Conservation (phyloP, 768 basidiomycete species). For the Russula earlei region DNA sequence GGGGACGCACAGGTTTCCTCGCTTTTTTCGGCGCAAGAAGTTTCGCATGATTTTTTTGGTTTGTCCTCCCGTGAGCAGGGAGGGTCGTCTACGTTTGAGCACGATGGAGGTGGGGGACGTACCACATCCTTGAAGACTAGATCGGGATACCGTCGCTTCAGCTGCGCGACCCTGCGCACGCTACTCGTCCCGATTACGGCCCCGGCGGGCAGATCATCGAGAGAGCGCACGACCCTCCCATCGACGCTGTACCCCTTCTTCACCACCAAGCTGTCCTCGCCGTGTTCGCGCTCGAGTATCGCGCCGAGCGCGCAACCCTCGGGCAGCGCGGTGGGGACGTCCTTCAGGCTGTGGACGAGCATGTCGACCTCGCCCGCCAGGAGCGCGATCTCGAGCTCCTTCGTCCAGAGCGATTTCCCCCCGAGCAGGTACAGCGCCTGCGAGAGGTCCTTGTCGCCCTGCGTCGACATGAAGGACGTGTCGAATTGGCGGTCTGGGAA, state of each 20-base stretch:
- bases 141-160: conserved; percentile 66
- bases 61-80: background rate
- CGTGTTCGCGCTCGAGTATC: conserved; percentile 80
- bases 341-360: conserved; percentile 89
- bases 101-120: conserved; percentile 29
- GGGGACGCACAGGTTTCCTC: conserved; percentile 75
- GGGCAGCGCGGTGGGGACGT: conserved; percentile 83
- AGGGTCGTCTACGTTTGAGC: background rate
- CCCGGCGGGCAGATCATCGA: conserved; percentile 80
- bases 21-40: conserved; percentile 37
- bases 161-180: conserved; percentile 84
- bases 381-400: conserved; percentile 86
- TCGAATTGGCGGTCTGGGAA: conserved; percentile 45
- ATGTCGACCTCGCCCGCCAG: conserved; percentile 70
- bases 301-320: conserved; percentile 79
- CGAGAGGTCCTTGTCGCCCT: conserved; percentile 83
- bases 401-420: conserved; percentile 93
- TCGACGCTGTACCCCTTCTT: conserved; percentile 44
- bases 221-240: conserved; percentile 41
- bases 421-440: conserved; percentile 80
- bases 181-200: conserved; percentile 94
- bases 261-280: conserved; percentile 81
- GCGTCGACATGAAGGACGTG: conserved; percentile 58
- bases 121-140: conserved; percentile 85
- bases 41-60: background rate